These are phyloP conservation scores for Grifola frondosa DNA, from an alignment of 1,284 basidiomycete species.

Conservation along the genomic window DNA sequence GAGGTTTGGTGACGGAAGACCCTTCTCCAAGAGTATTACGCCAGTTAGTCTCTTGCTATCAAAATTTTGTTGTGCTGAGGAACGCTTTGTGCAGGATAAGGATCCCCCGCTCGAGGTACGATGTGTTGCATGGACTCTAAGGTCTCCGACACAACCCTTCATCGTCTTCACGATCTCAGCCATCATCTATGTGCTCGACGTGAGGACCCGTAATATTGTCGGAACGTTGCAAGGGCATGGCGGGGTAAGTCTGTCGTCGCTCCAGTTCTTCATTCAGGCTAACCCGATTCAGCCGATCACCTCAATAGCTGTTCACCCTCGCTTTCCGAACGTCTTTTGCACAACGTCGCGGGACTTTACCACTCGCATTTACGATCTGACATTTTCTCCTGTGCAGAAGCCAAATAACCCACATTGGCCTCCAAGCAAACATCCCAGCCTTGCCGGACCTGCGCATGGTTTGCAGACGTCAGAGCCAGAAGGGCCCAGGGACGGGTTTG, in stretches of 20 bases:
- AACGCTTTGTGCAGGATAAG: too few relatives aligned
- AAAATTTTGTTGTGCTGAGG: too few relatives aligned
- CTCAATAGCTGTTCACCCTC: slow-evolving; percentile 61
- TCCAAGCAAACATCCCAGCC: slow-evolving; percentile 46
- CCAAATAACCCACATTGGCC: slow-evolving; percentile 60
- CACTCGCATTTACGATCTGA: slow-evolving; percentile 62
- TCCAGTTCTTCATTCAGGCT: slow-evolving; percentile 5
- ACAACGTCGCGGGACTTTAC: slow-evolving; percentile 70
- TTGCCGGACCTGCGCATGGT: slow-evolving; percentile 69
- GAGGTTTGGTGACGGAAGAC: too few relatives aligned
- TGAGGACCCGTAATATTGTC: slow-evolving; percentile 37
- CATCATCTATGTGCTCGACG: slow-evolving; percentile 53
- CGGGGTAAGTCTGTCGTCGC: slow-evolving; percentile 50
- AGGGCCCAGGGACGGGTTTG: slow-evolving; percentile 57
- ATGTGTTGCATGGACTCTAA: slow-evolving; percentile 57
- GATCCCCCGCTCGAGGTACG: too few relatives aligned
- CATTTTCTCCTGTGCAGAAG: slow-evolving; percentile 25
- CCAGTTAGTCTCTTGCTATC: too few relatives aligned
- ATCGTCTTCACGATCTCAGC: slow-evolving; percentile 52
- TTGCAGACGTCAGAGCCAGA: slow-evolving; percentile 57
- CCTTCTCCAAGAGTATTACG: too few relatives aligned
- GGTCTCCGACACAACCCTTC: slow-evolving; percentile 52
- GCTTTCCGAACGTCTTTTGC: slow-evolving; percentile 54
- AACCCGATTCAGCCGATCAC: slow-evolving; percentile 54
- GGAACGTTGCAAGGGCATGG: slow-evolving; percentile 66